These are phyloP conservation scores for Mycosphaerella sp. DNA, from an alignment of 2,329 filamentous ascomycete genomes.

Conservation along the genomic window DNA sequence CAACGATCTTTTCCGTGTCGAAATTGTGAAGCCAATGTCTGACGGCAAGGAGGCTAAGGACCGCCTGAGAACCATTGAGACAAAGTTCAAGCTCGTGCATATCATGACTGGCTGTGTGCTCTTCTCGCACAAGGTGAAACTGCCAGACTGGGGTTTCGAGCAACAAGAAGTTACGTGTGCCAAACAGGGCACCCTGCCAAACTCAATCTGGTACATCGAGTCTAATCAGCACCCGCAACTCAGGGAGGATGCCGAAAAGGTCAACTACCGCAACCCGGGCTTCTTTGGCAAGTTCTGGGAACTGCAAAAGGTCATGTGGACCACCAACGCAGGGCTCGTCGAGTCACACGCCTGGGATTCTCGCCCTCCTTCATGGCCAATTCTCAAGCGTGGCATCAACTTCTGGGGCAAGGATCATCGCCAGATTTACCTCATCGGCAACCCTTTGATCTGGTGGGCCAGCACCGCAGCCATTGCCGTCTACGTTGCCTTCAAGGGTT, in stretches of 20 bases:
- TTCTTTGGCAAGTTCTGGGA: constrained; percentile 99
- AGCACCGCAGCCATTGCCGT: constrained; percentile 69
- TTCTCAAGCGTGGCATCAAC: constrained; percentile 91
- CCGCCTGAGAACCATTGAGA: constrained; percentile 85
- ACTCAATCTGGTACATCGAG: constrained; percentile 97
- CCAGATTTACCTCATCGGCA: constrained; percentile 94
- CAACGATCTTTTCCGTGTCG: constrained; percentile 90
- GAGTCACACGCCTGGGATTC: constrained; percentile 99
- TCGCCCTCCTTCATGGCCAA: constrained; percentile 85
- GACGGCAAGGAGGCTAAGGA: constrained; percentile 71
- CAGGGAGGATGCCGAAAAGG: constrained; percentile 71
- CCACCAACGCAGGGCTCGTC: constrained; percentile 88
- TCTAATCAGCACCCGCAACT: constrained; percentile 78
- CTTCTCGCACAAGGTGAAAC: constrained; percentile 98
- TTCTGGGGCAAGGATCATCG: constrained; percentile 95
- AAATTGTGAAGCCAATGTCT: constrained; percentile 88
- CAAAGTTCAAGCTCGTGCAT: constrained; percentile 92
- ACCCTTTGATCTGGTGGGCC: constrained; percentile 91
- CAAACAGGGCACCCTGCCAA: constrained; percentile 80
- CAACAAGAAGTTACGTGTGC: constrained; percentile 99
- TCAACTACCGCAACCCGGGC: constrained; percentile 89
- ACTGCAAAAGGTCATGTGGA: constrained; percentile 98
- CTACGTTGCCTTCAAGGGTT: constrained; percentile 77
- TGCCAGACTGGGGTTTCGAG: constrained; percentile 95
- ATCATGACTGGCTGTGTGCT: constrained; percentile 94